A percentile compares a stretch with the other conserved stretches of the same genome.
Conservation (phyloP, 179 eudicot species). For the Beta macrorhiza region DNA sequence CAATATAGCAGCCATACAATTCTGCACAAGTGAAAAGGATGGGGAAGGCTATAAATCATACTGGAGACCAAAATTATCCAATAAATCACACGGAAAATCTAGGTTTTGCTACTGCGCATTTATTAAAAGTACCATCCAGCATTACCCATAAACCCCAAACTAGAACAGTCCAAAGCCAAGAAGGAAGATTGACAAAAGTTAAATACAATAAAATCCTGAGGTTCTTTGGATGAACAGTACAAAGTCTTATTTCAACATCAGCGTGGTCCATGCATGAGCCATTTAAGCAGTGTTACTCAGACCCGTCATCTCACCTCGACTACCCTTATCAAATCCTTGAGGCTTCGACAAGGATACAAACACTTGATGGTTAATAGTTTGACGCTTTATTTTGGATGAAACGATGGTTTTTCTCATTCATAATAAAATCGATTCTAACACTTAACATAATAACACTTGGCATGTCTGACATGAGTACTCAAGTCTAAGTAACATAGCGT, state of each 20-base stretch:
- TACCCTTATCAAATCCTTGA: no score
- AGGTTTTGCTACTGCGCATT: not conserved
- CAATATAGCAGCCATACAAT: constrained; percentile 76
- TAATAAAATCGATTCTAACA: no score
- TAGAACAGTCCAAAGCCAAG: not conserved
- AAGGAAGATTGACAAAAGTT: not conserved
- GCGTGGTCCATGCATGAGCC: not conserved
- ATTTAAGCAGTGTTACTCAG: not conserved
- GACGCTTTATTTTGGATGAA: no score
- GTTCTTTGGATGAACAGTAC: not conserved
- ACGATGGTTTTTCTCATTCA: no score
- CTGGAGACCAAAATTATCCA: not conserved
- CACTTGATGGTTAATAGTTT: no score
- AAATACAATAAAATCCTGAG: not conserved
- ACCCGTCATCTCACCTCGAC: no score
- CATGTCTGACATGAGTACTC: no score
- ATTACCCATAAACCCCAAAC: not conserved
- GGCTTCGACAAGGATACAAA: no score
- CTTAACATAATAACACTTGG: no score
- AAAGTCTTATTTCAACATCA: no score
- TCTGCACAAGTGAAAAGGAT: constrained; percentile 41
- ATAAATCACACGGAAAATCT: not conserved
- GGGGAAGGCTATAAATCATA: not conserved
- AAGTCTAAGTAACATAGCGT: no score
- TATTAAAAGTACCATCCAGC: not conserved